Percentiles rank a stretch among this genome's conserved stretches.
Conservation (phyloP, 768 basidiomycete genomes). For the Psilocybe azurescens region DNA sequence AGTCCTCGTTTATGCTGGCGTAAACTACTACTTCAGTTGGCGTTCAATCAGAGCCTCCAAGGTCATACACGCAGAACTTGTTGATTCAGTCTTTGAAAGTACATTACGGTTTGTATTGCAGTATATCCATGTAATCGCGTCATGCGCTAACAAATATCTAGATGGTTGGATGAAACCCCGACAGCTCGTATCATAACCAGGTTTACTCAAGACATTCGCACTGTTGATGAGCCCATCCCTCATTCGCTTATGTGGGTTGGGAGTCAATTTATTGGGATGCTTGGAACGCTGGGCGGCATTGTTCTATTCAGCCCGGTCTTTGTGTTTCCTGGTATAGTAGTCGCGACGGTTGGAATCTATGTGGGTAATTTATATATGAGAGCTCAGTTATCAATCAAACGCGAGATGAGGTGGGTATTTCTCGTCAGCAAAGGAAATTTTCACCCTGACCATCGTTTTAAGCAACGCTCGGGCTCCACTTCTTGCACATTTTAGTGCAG, state of each 20-base stretch:
- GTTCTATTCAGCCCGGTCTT: conserved; percentile 13
- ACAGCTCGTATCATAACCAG: conserved; percentile 21
- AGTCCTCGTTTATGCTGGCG: conserved; percentile 15
- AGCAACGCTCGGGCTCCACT: conserved; percentile 28
- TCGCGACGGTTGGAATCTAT: conserved; percentile 45
- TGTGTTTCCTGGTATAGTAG: conserved; percentile 18
- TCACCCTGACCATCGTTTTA: conserved; percentile 22
- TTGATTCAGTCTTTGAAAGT: conserved; percentile 18
- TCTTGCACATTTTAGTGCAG: conserved; percentile 27
- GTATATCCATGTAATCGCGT: neutral
- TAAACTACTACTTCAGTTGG: conserved; percentile 35
- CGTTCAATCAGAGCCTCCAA: conserved; percentile 34
- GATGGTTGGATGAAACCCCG: conserved; percentile 33
- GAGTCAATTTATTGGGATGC: conserved; percentile 35
- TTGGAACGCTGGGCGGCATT: conserved; percentile 44
- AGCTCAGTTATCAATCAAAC: conserved; percentile 47
- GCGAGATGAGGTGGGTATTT: conserved; percentile 36
- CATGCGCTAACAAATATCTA: conserved; percentile 11
- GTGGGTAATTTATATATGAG: conserved; percentile 46
- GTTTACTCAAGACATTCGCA: conserved; percentile 32
- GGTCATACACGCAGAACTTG: conserved; percentile 16
- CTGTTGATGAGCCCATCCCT: conserved; percentile 52
- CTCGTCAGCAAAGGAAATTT: conserved; percentile 5
- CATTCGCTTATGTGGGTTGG: conserved; percentile 32
- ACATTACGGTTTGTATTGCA: conserved; percentile 15